Conservation (phyloP, 305 asterid genomes). For the Fraxinus sp. region DNA sequence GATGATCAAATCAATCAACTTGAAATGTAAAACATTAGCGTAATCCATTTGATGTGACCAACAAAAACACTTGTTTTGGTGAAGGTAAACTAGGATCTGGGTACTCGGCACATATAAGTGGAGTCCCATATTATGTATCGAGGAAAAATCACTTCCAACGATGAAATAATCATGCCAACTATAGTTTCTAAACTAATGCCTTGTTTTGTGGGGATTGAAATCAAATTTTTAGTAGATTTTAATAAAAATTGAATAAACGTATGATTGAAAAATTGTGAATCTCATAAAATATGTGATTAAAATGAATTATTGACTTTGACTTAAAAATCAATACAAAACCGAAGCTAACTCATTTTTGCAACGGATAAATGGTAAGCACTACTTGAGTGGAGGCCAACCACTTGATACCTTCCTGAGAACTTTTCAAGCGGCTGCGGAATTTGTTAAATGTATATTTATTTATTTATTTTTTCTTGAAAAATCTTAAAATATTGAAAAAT, state of each 20-base stretch:
- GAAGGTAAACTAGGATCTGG: slow-evolving; percentile 61
- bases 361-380: slow-evolving; percentile 60
- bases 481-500: too few relatives aligned
- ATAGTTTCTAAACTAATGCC: not conserved
- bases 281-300: too few relatives aligned
- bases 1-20: too few relatives aligned
- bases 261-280: too few relatives aligned
- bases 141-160: not conserved
- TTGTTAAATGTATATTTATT: too few relatives aligned
- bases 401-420: slow-evolving; percentile 57
- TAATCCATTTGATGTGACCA: not conserved
- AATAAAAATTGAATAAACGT: too few relatives aligned
- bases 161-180: not conserved
- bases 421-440: slow-evolving; percentile 22
- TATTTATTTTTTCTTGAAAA: too few relatives aligned
- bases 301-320: too few relatives aligned
- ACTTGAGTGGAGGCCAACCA: slow-evolving; percentile 69
- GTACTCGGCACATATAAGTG: slow-evolving; percentile 42
- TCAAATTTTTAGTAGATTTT: too few relatives aligned
- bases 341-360: not conserved
- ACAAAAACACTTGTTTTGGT: not conserved
- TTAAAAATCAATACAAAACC: too few relatives aligned
- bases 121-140: slow-evolving; percentile 66
- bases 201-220: not conserved
- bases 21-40: not conserved